Conservation (phyloP, 148 eudicot species). For the Chenopodium formosanum region DNA sequence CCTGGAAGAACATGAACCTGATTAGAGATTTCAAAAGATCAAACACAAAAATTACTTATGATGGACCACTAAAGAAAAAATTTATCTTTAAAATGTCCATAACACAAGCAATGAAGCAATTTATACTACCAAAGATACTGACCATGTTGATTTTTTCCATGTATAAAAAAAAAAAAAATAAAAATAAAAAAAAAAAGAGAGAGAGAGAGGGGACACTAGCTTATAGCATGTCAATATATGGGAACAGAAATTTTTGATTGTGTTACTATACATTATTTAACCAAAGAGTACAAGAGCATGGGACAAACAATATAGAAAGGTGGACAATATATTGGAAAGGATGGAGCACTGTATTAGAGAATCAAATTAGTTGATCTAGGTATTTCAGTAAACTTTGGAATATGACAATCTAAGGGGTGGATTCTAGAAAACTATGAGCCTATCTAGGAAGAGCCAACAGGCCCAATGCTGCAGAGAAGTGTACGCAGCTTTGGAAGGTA, state of each 20-base stretch:
- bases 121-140: background rate
- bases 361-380: background rate
- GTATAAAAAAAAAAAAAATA: too few relatives aligned
- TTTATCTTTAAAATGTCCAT: background rate
- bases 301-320: background rate
- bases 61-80: background rate
- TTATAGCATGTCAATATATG: background rate
- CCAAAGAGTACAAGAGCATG: background rate
- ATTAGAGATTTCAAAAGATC: conserved; percentile 1
- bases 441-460: background rate
- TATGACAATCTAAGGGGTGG: background rate
- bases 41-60: background rate
- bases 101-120: background rate
- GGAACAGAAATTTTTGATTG: background rate
- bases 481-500: background rate
- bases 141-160: background rate
- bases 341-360: background rate
- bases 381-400: background rate
- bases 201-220: background rate
- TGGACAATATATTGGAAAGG: background rate
- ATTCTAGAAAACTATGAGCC: background rate
- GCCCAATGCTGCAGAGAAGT: background rate
- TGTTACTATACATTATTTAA: background rate
- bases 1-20: conserved; percentile 43
- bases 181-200: too few relatives aligned